These are phyloP conservation scores for Phialemonium atrogriseum DNA, from an alignment of 2,329 filamentous ascomycete genomes.

Conservation along the genomic window DNA sequence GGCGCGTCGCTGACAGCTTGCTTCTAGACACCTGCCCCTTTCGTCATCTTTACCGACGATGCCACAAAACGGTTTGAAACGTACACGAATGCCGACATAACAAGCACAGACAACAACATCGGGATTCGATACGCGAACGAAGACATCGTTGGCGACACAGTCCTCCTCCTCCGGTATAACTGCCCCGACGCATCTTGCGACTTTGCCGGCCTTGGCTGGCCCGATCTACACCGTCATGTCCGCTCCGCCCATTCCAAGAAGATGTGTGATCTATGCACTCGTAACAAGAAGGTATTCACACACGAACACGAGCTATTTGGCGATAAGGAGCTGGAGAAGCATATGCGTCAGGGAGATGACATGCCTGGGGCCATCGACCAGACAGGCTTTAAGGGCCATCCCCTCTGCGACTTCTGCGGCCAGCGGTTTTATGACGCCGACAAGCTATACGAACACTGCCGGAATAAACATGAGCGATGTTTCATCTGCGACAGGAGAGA, in stretches of 20 bases:
- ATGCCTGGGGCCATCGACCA: conserved; percentile 83
- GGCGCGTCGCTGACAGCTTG: neutral
- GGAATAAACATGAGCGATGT: conserved; percentile 89
- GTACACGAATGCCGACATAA: conserved; percentile 66
- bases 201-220: conserved; percentile 65
- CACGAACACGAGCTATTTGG: conserved; percentile 95
- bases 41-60: conserved; percentile 89
- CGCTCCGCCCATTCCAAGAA: conserved; percentile 73
- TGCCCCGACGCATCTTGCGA: conserved; percentile 78
- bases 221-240: conserved; percentile 63
- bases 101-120: conserved; percentile 71
- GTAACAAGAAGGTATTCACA: conserved; percentile 97
- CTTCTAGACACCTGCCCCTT: conserved; percentile 54
- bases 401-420: conserved; percentile 86
- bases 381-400: conserved; percentile 93
- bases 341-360: conserved; percentile 88
- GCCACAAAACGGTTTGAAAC: conserved; percentile 75
- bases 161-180: conserved; percentile 85
- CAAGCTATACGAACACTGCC: conserved; percentile 87
- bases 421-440: conserved; percentile 93
- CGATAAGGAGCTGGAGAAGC: conserved; percentile 68
- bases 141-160: conserved; percentile 85
- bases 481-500: conserved; percentile 78
- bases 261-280: conserved; percentile 83
- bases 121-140: conserved; percentile 86